Base-by-base conservation (phyloP, 2,329 filamentous ascomycete genomes). In the Aspergillus novofumigatus region DNA sequence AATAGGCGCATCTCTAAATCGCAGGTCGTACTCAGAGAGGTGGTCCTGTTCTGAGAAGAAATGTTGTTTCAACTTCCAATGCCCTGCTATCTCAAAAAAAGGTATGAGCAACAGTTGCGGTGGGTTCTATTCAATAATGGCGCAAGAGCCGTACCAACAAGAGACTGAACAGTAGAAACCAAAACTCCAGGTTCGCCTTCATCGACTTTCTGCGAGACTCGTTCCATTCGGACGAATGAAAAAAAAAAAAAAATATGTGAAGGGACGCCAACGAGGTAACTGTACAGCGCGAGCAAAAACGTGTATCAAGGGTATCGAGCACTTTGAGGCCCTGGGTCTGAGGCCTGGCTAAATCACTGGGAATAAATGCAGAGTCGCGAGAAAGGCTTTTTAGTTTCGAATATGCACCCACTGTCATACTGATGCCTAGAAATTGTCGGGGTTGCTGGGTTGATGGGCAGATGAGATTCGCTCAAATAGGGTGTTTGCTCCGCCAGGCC, bases 401-500 rank as follows among this genome's bases (percentile, higher is more conserved):
- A 3, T 49, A 56, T 54, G 48, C 41, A 35, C 42, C 49, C 44
- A 41, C 14, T 44, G 55, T 64, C 54, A 66, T 61, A 60, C 28
- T 26, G 35, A 55, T 47, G 58, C 21, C 28, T 60, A 29, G 44
- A 41, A 51, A 32, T 58, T 57, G 10, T 65, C 59, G 49, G 57
- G 53, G 66, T 67, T 51, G 65, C 64, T 17, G 69, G 69, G 42
- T 70, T 71, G 56, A 70, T 71, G 11, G 69, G 69, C 38, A 71
- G 55, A 54, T 61, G 58, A 17, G 67, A 69, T 41, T 67, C 63
- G 49, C 52, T 63, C 21, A 67, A 48, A 42, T 60, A 62, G n/a
- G 55, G 35, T n/a, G 55, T 58, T 25, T 57, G 55, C 23, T 57
- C 55, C 26, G 55, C 55, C 14, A 57, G 45, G 21, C 51, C 23